Evolutionary conservation across 2,329 filamentous ascomycete genomes (phyloP).

Genomic region (Xylariaceae sp.): DNA sequence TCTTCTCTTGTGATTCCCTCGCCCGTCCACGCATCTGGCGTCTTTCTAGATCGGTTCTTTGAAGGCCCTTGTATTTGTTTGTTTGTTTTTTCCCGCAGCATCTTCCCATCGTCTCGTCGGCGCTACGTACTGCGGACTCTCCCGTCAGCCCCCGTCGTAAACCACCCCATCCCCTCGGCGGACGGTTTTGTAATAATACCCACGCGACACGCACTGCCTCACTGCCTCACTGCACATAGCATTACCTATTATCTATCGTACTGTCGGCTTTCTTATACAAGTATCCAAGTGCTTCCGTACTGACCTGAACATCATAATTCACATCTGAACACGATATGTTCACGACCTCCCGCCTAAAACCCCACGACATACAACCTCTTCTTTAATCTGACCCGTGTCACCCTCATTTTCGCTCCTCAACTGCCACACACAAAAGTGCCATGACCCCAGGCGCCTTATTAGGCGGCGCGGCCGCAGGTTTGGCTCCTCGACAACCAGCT

Average conservation of each 20-base stretch:
- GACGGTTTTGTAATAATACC: conserved; percentile 3
- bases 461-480: conserved; percentile 33
- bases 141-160: conserved; percentile 1
- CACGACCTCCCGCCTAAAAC: background rate
- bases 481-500: conserved; percentile 48
- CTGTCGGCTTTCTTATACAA: too few species aligned
- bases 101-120: background rate
- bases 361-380: conserved; percentile 2
- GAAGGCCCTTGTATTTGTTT: conserved; percentile 7
- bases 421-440: background rate
- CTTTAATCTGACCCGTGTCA: background rate
- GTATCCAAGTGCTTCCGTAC: background rate
- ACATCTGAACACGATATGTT: conserved; percentile 11
- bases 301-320: background rate
- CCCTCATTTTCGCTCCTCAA: background rate
- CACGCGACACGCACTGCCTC: background rate
- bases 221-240: background rate
- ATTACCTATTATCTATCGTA: background rate
- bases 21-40: conserved; percentile 5
- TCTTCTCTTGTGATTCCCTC: background rate
- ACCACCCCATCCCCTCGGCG: background rate
- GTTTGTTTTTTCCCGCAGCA: conserved; percentile 5
- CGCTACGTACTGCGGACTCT: background rate
- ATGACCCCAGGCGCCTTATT: conserved; percentile 41
- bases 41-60: conserved; percentile 7